Base-by-base conservation (phyloP, 2,329 filamentous ascomycete genomes). In the Arthroderma sp. region DNA sequence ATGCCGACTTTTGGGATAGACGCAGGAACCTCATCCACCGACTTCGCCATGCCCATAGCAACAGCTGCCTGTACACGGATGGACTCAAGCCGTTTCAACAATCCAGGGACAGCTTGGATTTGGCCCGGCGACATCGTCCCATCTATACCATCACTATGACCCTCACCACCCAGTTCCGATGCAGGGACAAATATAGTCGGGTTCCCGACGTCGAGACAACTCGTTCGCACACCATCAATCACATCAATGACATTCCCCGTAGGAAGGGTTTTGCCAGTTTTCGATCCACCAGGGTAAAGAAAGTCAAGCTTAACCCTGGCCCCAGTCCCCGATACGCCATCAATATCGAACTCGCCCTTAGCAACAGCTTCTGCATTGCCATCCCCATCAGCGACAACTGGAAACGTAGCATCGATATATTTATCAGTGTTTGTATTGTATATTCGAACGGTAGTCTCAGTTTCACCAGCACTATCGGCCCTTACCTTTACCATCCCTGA, bases 381-480 rank as follows among this genome's bases (percentile, higher is more conserved):
- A 2, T 37, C 34, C 8, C 15, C 11, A 10, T 32, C 36, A 22
- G 29, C 5, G 32, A 8, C 38, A 29, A 80, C 66, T 0, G 66
- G 61, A 50, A 83, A 83, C 0, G 65, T 72, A 1, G 75, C 70
- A 36, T 72, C 61, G 46, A 84, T 75, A 28, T 79, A 58, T 55
- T 84, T 84, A 11, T 64, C 63, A 0, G 82, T 86, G 52, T 86
- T 86, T 1, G 80, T 85, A 57, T 87, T 86, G 53, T 73, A 69
- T 33, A 85, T 76, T 44, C 73, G 66, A 8, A 85, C 72, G 0
- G 65, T 73, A 1, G 27, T 37, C 10, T 29, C 28, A 22, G 29
- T 28, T 7, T 29, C 27, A 15, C 37, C 41, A 10, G 60, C 58
- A 8, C 54, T 55, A 15, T 59, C 56, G 42, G 40, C 22, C 15